phyloP scores from a whole-genome alignment of 768 basidiomycete genomes.

The Serpula lacrymans region DNA sequence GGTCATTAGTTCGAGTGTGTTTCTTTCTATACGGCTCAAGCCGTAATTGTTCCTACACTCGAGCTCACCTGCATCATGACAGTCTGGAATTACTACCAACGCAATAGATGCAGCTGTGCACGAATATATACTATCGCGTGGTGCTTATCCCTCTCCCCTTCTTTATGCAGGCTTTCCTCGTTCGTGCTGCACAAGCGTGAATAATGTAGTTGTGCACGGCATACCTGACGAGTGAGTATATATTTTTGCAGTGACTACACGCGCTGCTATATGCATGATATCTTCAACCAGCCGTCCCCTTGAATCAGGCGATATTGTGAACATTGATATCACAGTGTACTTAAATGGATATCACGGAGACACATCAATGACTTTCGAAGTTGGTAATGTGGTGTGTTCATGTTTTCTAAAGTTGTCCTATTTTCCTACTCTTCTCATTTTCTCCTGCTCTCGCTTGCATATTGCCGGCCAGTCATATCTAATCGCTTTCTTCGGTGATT shows the following conservation, averaged over 20 bases:
- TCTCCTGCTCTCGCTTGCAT: neutral
- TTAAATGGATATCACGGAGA: constrained; percentile 87
- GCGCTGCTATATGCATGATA: constrained; percentile 6
- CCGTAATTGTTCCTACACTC: constrained; percentile 1
- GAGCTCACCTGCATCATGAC: constrained; percentile 12
- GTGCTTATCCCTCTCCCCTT: constrained; percentile 86
- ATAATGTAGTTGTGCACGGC: constrained; percentile 84
- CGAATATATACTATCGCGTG: constrained; percentile 58
- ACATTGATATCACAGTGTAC: constrained; percentile 85
- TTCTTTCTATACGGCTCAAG: no score
- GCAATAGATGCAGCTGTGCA: constrained; percentile 72
- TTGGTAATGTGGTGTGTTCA: constrained; percentile 68
- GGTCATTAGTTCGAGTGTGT: constrained; percentile 50
- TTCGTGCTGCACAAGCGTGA: constrained; percentile 65
- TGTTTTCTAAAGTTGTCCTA: neutral
- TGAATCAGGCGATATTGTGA: constrained; percentile 81
- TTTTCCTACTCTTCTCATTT: neutral
- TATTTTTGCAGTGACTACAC: neutral
- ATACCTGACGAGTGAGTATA: constrained; percentile 80
- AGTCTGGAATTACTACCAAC: constrained; percentile 75
- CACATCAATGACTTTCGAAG: constrained; percentile 79
- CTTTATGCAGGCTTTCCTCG: constrained; percentile 57
- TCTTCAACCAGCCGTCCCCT: constrained; percentile 60
- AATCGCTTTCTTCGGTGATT: no score
- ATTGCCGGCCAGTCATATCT: neutral